phyloP scores from a whole-genome alignment of 2,329 filamentous ascomycete species.

The Cercospora berteroae region DNA sequence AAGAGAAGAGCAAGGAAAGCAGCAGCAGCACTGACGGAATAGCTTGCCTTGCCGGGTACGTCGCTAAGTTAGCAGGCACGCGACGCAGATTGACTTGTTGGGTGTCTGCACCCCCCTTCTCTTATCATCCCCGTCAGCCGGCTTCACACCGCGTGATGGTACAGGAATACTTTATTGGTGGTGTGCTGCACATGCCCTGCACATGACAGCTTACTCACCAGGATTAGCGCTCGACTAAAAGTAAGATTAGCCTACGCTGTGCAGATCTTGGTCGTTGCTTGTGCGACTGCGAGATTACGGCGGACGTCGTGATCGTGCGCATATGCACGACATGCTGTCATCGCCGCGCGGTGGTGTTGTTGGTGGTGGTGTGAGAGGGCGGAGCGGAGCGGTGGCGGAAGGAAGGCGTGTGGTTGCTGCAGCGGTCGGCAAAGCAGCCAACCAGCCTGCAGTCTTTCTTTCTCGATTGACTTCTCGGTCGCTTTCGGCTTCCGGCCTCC shows the following conservation, averaged over 20 bases:
- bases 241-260: constrained; percentile 10
- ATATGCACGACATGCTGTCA: not conserved
- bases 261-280: constrained; percentile 10
- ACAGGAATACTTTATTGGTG: constrained; percentile 12
- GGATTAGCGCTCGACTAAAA: constrained; percentile 8
- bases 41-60: not conserved
- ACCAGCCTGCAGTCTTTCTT: not conserved
- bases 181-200: constrained; percentile 11
- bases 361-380: not conserved
- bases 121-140: constrained; percentile 11
- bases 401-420: not conserved
- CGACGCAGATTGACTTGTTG: constrained; percentile 8
- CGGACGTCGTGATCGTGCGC: not conserved
- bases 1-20: constrained; percentile 1
- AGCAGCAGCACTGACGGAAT: constrained; percentile 3
- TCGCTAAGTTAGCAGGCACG: constrained; percentile 6
- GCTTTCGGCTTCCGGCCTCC: not conserved
- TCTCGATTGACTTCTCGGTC: not conserved
- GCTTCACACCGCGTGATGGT: constrained; percentile 7
- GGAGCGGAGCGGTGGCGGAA: not conserved
- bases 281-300: constrained; percentile 10
- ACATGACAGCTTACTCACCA: constrained; percentile 8
- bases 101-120: not conserved
- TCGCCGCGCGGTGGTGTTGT: not conserved
- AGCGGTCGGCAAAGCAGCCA: not conserved